Conservation (phyloP, 352 stramenopile genomes). For the Phytophthora megakarya region DNA sequence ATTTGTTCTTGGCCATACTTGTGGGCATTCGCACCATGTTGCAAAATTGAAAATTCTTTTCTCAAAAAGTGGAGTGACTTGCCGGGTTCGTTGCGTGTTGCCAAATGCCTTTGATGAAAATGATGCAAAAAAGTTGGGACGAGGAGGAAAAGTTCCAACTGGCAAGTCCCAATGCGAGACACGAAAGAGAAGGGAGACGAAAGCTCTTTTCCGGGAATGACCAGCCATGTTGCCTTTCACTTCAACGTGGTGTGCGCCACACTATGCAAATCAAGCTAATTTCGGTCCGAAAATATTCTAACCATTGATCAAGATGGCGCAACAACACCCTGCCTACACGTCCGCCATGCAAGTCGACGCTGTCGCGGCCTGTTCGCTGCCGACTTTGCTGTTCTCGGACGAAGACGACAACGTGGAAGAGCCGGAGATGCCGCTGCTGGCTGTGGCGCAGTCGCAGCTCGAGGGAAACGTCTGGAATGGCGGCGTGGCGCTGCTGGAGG, state of each 20-base stretch:
- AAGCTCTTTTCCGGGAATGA: slow-evolving; percentile 2
- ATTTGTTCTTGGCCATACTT: slow-evolving; percentile 30
- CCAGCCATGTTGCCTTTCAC: slow-evolving; percentile 17
- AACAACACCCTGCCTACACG: slow-evolving; percentile 28
- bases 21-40: slow-evolving; percentile 33
- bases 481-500: slow-evolving; percentile 59
- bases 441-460: slow-evolving; percentile 68
- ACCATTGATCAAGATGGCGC: slow-evolving; percentile 12
- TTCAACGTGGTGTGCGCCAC: slow-evolving; percentile 25
- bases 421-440: slow-evolving; percentile 48
- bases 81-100: slow-evolving; percentile 10
- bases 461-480: slow-evolving; percentile 82
- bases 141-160: slow-evolving; percentile 13
- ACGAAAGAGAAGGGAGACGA: slow-evolving; percentile 34
- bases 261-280: background rate
- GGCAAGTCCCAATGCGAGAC: slow-evolving; percentile 12
- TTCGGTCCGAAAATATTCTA: slow-evolving; percentile 2
- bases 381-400: slow-evolving; percentile 29
- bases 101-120: slow-evolving; percentile 15
- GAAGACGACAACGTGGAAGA: slow-evolving; percentile 28
- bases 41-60: background rate
- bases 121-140: slow-evolving; percentile 9
- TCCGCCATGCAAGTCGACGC: slow-evolving; percentile 52
- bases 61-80: slow-evolving; percentile 6
- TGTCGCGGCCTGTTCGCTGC: slow-evolving; percentile 40